A percentile compares a stretch with the other conserved stretches of the same genome.
phyloP scores from a whole-genome alignment of 2,329 filamentous ascomycete genomes.

The Alternaria ventricosa region DNA sequence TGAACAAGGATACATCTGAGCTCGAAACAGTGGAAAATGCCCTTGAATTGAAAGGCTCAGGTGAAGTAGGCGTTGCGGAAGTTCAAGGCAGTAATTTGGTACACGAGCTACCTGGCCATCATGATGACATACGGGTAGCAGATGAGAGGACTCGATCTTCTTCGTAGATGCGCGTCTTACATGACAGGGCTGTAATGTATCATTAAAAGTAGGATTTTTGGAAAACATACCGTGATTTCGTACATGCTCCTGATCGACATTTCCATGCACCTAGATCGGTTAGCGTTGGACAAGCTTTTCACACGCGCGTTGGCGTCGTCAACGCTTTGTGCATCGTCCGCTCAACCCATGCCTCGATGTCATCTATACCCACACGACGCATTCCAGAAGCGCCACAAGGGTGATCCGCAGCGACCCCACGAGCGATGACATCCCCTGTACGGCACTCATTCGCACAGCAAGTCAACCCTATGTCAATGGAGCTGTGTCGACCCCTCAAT shows the following conservation, averaged over 20 bases:
- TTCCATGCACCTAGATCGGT: neutral
- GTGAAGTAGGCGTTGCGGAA: neutral
- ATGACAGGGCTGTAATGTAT: neutral
- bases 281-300: slow-evolving; percentile 3
- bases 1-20: neutral
- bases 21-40: neutral
- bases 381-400: neutral
- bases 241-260: neutral
- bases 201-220: neutral
- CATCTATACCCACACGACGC: neutral
- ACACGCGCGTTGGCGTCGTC: neutral
- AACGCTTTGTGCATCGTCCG: neutral
- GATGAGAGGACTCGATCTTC: neutral
- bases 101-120: neutral
- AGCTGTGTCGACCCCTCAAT: neutral
- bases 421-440: neutral
- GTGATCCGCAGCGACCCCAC: neutral
- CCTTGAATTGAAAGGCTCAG: neutral
- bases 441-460: neutral
- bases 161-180: neutral
- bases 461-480: too few relatives aligned
- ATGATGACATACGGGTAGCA: neutral
- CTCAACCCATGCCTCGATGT: neutral
- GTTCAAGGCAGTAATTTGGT: neutral
- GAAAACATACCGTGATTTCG: neutral